Evolutionary conservation across 1,284 basidiomycete species (phyloP), one percentile per base, ranked within the genome.

Genomic region (Cystobasidiaceae sp.): DNA sequence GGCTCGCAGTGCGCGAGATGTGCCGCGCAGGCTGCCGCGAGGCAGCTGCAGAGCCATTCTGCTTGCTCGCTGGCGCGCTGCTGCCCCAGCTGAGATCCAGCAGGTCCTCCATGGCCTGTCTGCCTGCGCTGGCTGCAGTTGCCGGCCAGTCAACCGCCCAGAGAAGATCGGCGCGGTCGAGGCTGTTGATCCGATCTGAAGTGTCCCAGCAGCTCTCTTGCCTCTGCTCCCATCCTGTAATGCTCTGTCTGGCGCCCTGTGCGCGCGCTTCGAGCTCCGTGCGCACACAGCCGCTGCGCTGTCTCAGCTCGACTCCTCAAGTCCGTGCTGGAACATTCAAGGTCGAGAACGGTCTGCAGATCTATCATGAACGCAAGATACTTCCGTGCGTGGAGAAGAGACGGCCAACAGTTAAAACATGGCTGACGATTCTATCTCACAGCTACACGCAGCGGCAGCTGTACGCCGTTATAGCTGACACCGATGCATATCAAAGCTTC

Each of bases 391-490:
- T 82, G 44, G 8, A 9, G 5, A 23, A 52, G n/a, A 3, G 33
- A 3, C 23, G 23, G 4, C 19, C 19, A 5, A 4, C 32, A 45
- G 25, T 5, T 3, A 8, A n/a, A n/a, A n/a, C n/a, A n/a, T n/a
- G n/a, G n/a, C n/a, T n/a, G n/a, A n/a, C n/a, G n/a, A n/a, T 39
- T 7, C 11, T 15, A 52, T 52, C 7, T 39, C 76, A 76, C 75
- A 89, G 85, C 28, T 90, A 88, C 73, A 79, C 81, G n/a, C 83
- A 81, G 67, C 80, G 81, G 48, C 84, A 97, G 75, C 82, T 98
- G 2, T 97, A 93, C 78, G 79, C 84, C 4, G 78, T 97, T 63
- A 90, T 98, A 49, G 84, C 91, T 15, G 88, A 97, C 77, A 88
- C 97, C 21, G 83, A 83, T 7, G 87, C 89, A 4, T 98, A 97